These are phyloP conservation scores for Kodamaea leandrae DNA, from an alignment of 805 yeast species.

Conservation along the genomic window DNA sequence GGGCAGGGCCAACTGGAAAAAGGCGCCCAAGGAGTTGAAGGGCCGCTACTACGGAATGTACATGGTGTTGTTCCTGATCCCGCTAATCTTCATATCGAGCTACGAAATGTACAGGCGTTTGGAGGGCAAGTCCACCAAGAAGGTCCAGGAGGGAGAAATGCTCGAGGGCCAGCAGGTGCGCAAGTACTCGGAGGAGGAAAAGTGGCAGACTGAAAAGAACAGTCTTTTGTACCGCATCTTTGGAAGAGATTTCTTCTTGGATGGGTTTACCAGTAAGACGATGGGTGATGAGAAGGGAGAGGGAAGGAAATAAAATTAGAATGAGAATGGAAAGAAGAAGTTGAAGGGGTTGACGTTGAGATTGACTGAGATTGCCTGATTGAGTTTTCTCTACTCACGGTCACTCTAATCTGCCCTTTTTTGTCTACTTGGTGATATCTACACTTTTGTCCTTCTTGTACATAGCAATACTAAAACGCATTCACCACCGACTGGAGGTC, in stretches of 20 bases:
- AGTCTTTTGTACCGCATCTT: conserved; percentile 37
- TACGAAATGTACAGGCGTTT: conserved; percentile 35
- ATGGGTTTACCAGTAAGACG: conserved; percentile 44
- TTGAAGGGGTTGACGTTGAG: too few relatives aligned
- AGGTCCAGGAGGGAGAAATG: conserved; percentile 40
- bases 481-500: conserved; percentile 6
- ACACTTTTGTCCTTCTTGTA: background rate
- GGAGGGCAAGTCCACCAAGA: conserved; percentile 41
- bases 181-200: conserved; percentile 37
- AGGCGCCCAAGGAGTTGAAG: conserved; percentile 39
- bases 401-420: background rate
- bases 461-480: conserved; percentile 6
- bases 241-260: conserved; percentile 42
- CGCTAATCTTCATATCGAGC: conserved; percentile 32
- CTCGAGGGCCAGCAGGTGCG: conserved; percentile 31
- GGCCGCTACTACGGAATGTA: conserved; percentile 37
- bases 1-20: conserved; percentile 44
- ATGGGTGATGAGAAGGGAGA: conserved; percentile 16
- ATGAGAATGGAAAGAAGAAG: background rate
- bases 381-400: background rate
- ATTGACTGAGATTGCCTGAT: background rate
- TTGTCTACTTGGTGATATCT: background rate
- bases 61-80: conserved; percentile 37
- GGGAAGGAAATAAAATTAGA: background rate
- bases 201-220: conserved; percentile 38